These are phyloP conservation scores for Zea mays DNA, from an alignment of 176 grass and related monocot species.

Conservation along the genomic window Zm-B73-REFERENCE-NAM-5.0 NC_050097.1:203403001-203403500, in stretches of 20 bases:
- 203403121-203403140: too few species aligned
- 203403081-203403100: too few species aligned
- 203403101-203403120: too few species aligned
- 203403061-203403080: too few species aligned
- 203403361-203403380: conserved; percentile 36
- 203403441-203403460: conserved; percentile 23
- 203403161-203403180: conserved; percentile 45
- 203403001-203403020: conserved; percentile 50
- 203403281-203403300: conserved; percentile 57
- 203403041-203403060: conserved; percentile 37
- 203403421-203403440: conserved; percentile 43
- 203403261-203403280: conserved; percentile 76
- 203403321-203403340: conserved; percentile 21
- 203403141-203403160: conserved; percentile 50
- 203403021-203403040: conserved; percentile 49
- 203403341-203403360: conserved; percentile 32
- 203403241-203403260: conserved; percentile 58
- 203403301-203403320: too few species aligned
- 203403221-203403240: conserved; percentile 61
- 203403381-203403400: conserved; percentile 48
- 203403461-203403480: not conserved
- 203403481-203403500: conserved; percentile 43
- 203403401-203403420: conserved; percentile 42
- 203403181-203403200: conserved; percentile 46
- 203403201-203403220: conserved; percentile 65